Evolutionary conservation across 495 filamentous ascomycete species (phyloP), one percentile per base, ranked within the genome.

Genomic region (Penicillium subrubescens): DNA sequence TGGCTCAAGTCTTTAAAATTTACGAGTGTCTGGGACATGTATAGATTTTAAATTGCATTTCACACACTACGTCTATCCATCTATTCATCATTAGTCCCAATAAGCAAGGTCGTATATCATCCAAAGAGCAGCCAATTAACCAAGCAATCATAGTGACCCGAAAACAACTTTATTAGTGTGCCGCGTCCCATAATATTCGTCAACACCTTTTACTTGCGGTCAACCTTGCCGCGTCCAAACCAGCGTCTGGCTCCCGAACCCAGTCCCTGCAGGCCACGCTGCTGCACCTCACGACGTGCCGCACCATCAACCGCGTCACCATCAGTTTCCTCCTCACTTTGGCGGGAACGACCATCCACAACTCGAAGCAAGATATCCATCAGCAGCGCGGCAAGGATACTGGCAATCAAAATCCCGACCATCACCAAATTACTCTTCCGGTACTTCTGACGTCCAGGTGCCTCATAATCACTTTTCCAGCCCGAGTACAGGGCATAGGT

Each of bases 401-500:
- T 94, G 34, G 87, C 75, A 66, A 85, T 87, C 27, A 97, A 75
- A 61, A 97, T 96, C 12, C 91, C 93, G 39, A 96, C 85, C 93
- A 96, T 96, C 44, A 90, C 86, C 61, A 93, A 73, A 69, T 94
- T 96, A 75, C 92, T 95, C 74, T 89, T 89, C 25, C 92, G 84
- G 73, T 90, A 97, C 75, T 90, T 90, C 63, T 86, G 81, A 21
- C 84, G 84, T 0, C 92, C 92, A 1, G 78, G 78, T 0, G 79
- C 79, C 39, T 81, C 80, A 19, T 84, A 85, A 77, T 97, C 93
- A 34, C 81, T 87, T 27, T 85, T 83, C 93, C 93, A 97, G 15
- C 93, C 93, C 0, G 89, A 88, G 69, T 95, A 97, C 46, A 97
- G 78, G 6, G 93, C 93, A 75, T 96, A 96, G 0, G 93, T 97